These are phyloP conservation scores for Vachellia collinsii DNA, from an alignment of 306 rosid genomes.

Conservation along the genomic window DNA sequence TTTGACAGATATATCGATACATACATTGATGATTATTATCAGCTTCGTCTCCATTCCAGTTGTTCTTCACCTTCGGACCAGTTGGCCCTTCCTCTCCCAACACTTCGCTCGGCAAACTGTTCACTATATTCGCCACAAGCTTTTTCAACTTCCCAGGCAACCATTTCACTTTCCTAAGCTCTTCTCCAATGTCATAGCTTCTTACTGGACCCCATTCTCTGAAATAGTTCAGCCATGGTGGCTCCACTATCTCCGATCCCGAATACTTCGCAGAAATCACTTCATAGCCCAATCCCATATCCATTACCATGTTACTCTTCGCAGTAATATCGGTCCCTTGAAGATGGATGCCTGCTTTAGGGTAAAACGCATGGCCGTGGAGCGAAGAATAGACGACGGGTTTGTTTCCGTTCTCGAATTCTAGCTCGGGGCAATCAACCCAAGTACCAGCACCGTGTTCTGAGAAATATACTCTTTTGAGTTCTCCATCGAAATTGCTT, in stretches of 20 bases:
- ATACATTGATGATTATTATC: background rate
- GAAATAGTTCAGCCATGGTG: constrained; percentile 56
- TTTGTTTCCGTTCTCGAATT: constrained; percentile 38
- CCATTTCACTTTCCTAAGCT: constrained; percentile 40
- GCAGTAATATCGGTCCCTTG: constrained; percentile 47
- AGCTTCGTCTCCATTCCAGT: constrained; percentile 57
- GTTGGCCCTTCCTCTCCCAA: constrained; percentile 69
- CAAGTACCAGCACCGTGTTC: constrained; percentile 59
- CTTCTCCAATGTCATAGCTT: constrained; percentile 37
- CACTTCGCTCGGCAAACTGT: constrained; percentile 48
- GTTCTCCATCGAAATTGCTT: constrained; percentile 56
- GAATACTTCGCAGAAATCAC: constrained; percentile 49
- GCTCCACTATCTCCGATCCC: constrained; percentile 38
- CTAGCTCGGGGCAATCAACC: constrained; percentile 51
- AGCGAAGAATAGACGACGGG: constrained; percentile 51
- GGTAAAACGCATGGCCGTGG: constrained; percentile 56
- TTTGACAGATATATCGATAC: background rate
- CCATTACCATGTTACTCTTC: constrained; percentile 41
- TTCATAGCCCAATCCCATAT: constrained; percentile 34
- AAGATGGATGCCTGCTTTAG: constrained; percentile 51
- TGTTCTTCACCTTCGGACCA: constrained; percentile 57
- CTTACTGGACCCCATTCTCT: constrained; percentile 60
- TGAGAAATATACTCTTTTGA: constrained; percentile 49
- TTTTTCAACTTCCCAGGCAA: constrained; percentile 49
- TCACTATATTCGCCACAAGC: constrained; percentile 31